Percentiles rank a stretch among this genome's conserved stretches.
Conservation (phyloP, 768 basidiomycete species). For the Scleroderma bovista region DNA sequence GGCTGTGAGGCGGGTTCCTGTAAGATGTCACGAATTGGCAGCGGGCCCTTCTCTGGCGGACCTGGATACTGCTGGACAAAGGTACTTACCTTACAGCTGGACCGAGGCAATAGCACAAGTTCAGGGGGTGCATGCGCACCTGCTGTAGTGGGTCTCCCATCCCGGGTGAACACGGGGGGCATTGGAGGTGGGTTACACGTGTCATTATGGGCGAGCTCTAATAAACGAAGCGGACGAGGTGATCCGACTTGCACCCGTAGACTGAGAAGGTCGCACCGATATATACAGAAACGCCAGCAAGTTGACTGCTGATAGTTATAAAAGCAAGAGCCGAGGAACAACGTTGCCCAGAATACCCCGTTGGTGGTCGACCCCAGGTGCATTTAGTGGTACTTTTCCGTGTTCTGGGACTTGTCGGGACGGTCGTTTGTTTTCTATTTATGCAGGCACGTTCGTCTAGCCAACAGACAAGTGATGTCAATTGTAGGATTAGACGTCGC, state of each 20-base stretch:
- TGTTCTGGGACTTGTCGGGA: not conserved
- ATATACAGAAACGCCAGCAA: constrained; percentile 22
- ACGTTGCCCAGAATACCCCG: constrained; percentile 9
- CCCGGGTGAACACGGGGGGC: not conserved
- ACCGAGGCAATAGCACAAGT: not conserved
- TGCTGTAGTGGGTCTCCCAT: too few species aligned
- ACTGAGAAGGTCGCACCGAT: constrained; percentile 15
- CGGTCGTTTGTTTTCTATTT: constrained; percentile 5
- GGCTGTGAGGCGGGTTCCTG: not conserved
- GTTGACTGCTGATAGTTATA: not conserved
- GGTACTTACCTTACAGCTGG: not conserved
- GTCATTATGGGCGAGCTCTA: not conserved
- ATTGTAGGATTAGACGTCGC: constrained; percentile 14
- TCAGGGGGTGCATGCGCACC: too few species aligned
- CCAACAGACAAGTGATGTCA: constrained; percentile 13
- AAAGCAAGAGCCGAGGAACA: constrained; percentile 3
- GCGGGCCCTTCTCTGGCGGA: not conserved
- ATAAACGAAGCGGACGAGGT: not conserved
- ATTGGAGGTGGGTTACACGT: not conserved
- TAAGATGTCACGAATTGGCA: not conserved
- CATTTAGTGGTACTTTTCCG: not conserved
- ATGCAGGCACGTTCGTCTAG: constrained; percentile 33
- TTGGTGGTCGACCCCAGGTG: not conserved
- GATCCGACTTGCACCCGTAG: constrained; percentile 10
- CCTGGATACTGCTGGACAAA: not conserved